Percentiles rank a stretch among this genome's conserved stretches.
These are phyloP conservation scores for Boletus sp. DNA, from an alignment of 768 basidiomycete species.

Conservation along the genomic window DNA sequence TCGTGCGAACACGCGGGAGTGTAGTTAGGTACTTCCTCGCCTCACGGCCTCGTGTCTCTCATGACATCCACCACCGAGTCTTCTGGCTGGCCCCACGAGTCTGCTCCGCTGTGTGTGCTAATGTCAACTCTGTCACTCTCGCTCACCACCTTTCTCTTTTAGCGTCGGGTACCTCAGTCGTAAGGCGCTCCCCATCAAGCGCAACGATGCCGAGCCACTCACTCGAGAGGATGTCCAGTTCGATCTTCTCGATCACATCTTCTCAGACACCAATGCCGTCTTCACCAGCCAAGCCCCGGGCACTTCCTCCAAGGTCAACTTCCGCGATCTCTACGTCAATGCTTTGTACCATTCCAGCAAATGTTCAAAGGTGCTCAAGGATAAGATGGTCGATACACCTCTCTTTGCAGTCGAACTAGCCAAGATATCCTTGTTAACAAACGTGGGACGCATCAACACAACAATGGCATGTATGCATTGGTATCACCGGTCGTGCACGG, in stretches of 20 bases:
- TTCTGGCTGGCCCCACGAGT: conserved; percentile 45
- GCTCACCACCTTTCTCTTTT: conserved; percentile 12
- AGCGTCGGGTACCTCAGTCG: conserved; percentile 61
- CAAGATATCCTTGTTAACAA: conserved; percentile 81
- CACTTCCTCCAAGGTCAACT: conserved; percentile 55
- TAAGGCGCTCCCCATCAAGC: conserved; percentile 71
- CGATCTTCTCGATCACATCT: conserved; percentile 79
- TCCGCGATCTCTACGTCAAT: conserved; percentile 80
- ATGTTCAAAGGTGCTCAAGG: conserved; percentile 84
- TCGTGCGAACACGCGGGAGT: conserved; percentile 29
- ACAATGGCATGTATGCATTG: conserved; percentile 75
- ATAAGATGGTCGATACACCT: conserved; percentile 81
- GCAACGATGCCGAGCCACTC: conserved; percentile 78
- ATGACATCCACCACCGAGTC: conserved; percentile 47
- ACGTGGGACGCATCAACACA: conserved; percentile 89
- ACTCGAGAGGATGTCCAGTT: conserved; percentile 83
- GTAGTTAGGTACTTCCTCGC: conserved; percentile 23
- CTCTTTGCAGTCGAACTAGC: conserved; percentile 76
- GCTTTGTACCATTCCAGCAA: conserved; percentile 76
- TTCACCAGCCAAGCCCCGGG: conserved; percentile 67
- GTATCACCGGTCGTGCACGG: conserved; percentile 5
- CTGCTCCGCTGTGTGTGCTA: conserved; percentile 49
- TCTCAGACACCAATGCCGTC: conserved; percentile 60
- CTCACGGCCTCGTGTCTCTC: conserved; percentile 35
- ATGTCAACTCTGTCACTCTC: conserved; percentile 8